Conservation (phyloP, 73 alveolate species). For the Tetrahymena elliotti region DNA sequence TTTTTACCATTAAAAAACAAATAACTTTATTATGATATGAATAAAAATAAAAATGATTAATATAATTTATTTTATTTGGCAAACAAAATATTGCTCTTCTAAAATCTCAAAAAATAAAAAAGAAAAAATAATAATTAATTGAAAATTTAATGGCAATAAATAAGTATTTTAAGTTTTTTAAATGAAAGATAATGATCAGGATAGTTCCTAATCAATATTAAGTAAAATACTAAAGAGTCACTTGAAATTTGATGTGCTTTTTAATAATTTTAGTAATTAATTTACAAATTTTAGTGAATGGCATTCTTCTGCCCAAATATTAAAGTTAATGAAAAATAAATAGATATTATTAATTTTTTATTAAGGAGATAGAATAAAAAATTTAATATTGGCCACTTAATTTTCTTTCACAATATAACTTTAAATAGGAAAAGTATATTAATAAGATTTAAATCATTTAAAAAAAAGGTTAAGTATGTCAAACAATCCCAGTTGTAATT, state of each 20-base stretch:
- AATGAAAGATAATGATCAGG: no score
- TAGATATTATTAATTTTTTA: neutral
- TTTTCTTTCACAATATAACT: neutral
- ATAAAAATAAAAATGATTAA: no score
- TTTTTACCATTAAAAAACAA: no score
- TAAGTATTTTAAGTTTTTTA: no score
- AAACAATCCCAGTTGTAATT: neutral
- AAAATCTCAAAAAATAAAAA: no score
- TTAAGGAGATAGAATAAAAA: neutral
- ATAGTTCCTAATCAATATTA: no score
- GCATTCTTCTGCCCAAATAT: neutral
- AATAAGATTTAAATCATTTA: no score
- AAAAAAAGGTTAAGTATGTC: neutral
- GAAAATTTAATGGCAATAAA: no score
- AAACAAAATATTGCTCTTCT: no score
- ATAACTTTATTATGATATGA: no score
- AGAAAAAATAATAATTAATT: no score
- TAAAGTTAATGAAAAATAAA: neutral
- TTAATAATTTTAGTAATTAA: neutral
- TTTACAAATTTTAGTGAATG: neutral
- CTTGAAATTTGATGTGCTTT: neutral
- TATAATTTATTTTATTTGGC: no score
- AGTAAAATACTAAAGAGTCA: neutral
- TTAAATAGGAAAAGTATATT: neutral
- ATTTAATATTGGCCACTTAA: neutral